Evolutionary conservation across 2,329 filamentous ascomycete genomes (phyloP).

Genomic region (Fusarium napiforme): DNA sequence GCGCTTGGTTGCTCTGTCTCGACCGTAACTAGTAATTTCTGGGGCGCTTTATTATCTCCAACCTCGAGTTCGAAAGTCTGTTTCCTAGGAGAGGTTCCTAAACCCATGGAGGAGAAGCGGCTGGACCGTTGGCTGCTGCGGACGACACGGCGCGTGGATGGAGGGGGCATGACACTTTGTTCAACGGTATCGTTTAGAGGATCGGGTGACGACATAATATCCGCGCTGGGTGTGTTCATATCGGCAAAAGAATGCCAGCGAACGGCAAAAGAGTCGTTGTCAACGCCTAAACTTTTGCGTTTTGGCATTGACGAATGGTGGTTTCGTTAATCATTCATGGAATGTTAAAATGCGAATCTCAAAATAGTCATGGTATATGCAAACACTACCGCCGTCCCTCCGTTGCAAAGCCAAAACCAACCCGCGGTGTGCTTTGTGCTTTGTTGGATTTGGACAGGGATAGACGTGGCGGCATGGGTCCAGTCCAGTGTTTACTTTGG

Average conservation of each 20-base stretch:
- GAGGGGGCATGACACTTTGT: conserved; percentile 50
- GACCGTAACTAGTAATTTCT: conserved; percentile 65
- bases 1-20: conserved; percentile 58
- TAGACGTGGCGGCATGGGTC: conserved; percentile 25
- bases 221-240: conserved; percentile 53
- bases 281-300: conserved; percentile 40
- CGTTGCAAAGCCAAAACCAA: conserved; percentile 22
- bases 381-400: conserved; percentile 15
- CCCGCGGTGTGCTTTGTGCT: conserved; percentile 25
- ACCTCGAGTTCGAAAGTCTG: conserved; percentile 68
- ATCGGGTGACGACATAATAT: conserved; percentile 63
- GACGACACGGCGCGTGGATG: conserved; percentile 55
- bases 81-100: conserved; percentile 62
- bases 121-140: conserved; percentile 58
- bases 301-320: conserved; percentile 46
- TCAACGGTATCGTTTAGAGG: conserved; percentile 57
- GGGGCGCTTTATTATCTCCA: conserved; percentile 60
- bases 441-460: conserved; percentile 29
- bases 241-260: conserved; percentile 52
- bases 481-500: conserved; percentile 46
- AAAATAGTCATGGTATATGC: conserved; percentile 12
- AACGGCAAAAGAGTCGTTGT: conserved; percentile 46
- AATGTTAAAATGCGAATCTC: conserved; percentile 28
- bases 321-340: conserved; percentile 35
- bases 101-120: conserved; percentile 49